phyloP scores from a whole-genome alignment of 306 rosid species.

The Trichosanthes truncata region DNA sequence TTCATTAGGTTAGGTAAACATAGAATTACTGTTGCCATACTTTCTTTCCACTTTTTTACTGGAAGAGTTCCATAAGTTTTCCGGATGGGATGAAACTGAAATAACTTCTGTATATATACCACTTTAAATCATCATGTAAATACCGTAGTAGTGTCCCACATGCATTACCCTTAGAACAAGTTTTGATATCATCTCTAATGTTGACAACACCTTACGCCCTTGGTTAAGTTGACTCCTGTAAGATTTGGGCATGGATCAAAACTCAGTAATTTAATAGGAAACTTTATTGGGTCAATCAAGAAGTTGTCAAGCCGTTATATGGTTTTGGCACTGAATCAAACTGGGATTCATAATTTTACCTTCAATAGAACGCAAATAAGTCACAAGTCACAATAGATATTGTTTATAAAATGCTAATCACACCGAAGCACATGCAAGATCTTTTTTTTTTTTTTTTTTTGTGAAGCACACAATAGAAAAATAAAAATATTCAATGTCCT shows the following conservation, averaged over 20 bases:
- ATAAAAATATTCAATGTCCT: background rate
- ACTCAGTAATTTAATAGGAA: slow-evolving; percentile 12
- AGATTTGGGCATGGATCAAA: slow-evolving; percentile 20
- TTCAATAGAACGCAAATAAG: background rate
- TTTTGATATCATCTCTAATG: slow-evolving; percentile 71
- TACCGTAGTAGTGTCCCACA: background rate
- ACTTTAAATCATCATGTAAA: background rate
- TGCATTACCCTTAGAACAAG: slow-evolving; percentile 63
- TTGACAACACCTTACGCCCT: slow-evolving; percentile 69
- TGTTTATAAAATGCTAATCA: background rate
- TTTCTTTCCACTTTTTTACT: background rate
- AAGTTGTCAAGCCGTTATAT: background rate
- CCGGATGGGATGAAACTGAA: background rate
- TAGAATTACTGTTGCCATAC: background rate
- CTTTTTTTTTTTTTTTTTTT: background rate
- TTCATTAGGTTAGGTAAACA: background rate
- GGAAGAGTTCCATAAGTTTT: background rate
- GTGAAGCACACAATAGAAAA: background rate
- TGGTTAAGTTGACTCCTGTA: slow-evolving; percentile 78
- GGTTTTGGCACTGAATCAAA: background rate
- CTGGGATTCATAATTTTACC: background rate
- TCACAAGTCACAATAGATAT: background rate
- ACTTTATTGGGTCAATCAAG: background rate
- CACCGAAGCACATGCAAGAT: background rate
- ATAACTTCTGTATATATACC: background rate